phyloP scores from a whole-genome alignment of 1,284 basidiomycete genomes.

The Neolentinus lepideus region DNA sequence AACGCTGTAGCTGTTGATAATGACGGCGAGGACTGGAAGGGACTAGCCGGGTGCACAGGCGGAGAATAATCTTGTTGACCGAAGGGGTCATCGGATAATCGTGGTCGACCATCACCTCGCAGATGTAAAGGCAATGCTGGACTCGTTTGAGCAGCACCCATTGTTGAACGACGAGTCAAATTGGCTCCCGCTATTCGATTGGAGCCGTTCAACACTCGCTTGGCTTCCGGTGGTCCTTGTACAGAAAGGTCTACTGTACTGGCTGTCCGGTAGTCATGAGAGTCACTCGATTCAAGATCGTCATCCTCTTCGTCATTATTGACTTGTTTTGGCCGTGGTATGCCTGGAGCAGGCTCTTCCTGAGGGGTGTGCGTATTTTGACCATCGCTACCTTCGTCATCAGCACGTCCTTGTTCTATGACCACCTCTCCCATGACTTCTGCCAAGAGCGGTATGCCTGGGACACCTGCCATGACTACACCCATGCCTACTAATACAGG shows the following conservation, averaged over 20 bases:
- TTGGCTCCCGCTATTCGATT: conserved; percentile 3
- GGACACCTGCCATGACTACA: conserved; percentile 69
- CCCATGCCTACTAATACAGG: conserved; percentile 86
- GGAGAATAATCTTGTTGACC: conserved; percentile 53
- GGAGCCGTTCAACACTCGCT: background rate
- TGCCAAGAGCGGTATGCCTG: conserved; percentile 73
- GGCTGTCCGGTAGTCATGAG: background rate
- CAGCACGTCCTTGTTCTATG: conserved; percentile 80
- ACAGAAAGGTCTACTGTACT: background rate
- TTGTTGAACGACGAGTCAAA: conserved; percentile 36
- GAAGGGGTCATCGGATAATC: conserved; percentile 64
- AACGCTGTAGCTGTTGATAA: conserved; percentile 42
- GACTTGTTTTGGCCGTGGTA: conserved; percentile 9
- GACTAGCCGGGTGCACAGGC: conserved; percentile 26
- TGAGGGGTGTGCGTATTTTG: conserved; percentile 41
- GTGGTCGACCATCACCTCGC: conserved; percentile 39
- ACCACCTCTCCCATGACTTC: conserved; percentile 77
- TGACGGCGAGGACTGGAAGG: conserved; percentile 63
- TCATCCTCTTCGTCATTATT: conserved; percentile 32
- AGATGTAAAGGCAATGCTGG: conserved; percentile 61
- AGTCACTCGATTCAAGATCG: conserved; percentile 19
- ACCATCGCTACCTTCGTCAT: conserved; percentile 42
- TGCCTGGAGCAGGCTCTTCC: conserved; percentile 29
- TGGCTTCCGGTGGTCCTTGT: background rate
- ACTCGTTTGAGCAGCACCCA: conserved; percentile 60